A percentile compares a stretch with the other conserved stretches of the same genome.
Evolutionary conservation across 495 filamentous ascomycete genomes (phyloP).

Genomic region (Penicillium psychrofluorescens): DNA sequence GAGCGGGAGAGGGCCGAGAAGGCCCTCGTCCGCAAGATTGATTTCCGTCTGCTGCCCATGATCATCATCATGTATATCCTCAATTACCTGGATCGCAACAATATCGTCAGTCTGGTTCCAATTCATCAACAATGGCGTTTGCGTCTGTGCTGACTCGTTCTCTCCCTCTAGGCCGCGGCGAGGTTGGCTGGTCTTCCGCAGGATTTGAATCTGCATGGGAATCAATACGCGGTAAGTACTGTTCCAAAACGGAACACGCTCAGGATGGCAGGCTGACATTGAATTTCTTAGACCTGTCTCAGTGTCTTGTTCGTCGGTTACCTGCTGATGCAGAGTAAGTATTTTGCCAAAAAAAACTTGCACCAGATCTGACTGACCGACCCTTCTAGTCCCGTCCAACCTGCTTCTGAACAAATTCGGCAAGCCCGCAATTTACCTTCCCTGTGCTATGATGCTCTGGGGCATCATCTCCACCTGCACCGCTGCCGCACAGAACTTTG

Average conservation of each 20-base stretch:
- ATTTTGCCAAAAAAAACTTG: slow-evolving; percentile 6
- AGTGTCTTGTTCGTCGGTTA: slow-evolving; percentile 71
- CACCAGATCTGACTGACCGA: neutral
- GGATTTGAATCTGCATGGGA: slow-evolving; percentile 39
- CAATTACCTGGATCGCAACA: slow-evolving; percentile 72
- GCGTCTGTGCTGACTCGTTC: neutral
- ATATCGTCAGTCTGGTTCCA: slow-evolving; percentile 28
- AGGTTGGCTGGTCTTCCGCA: slow-evolving; percentile 44
- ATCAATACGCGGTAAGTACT: slow-evolving; percentile 31
- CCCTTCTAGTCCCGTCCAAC: slow-evolving; percentile 27
- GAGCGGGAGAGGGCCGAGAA: slow-evolving; percentile 42
- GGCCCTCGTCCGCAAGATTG: slow-evolving; percentile 56
- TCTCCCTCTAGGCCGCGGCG: slow-evolving; percentile 29
- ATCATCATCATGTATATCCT: slow-evolving; percentile 70
- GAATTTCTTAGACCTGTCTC: slow-evolving; percentile 42
- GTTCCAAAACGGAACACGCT: neutral
- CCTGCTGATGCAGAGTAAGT: slow-evolving; percentile 42
- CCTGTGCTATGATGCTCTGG: slow-evolving; percentile 60
- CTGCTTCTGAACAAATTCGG: slow-evolving; percentile 42
- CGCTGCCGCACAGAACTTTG: slow-evolving; percentile 49
- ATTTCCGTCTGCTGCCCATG: slow-evolving; percentile 53
- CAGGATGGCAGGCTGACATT: neutral
- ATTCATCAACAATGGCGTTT: neutral
- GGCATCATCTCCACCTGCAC: slow-evolving; percentile 63
- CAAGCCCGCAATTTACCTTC: slow-evolving; percentile 58